Conservation (phyloP, 2,329 filamentous ascomycete genomes). For the Claviceps paspali region DNA sequence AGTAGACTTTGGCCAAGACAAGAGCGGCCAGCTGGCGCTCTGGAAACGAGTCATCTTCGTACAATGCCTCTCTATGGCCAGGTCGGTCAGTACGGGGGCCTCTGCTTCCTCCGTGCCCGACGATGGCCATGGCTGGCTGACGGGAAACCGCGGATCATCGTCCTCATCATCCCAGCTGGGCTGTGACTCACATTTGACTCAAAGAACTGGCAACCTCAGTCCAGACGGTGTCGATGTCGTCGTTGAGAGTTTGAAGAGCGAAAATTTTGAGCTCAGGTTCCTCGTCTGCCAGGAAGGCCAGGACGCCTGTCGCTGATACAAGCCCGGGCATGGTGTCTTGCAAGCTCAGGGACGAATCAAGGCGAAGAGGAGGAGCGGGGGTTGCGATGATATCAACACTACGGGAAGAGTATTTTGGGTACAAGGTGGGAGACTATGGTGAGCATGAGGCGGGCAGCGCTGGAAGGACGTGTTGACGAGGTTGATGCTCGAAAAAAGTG, state of each 20-base stretch:
- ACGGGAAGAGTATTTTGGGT: too few species aligned
- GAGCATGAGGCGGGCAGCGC: not conserved
- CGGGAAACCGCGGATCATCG: too few species aligned
- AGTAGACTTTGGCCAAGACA: conserved; percentile 95
- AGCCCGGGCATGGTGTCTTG: conserved; percentile 66
- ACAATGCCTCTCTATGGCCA: conserved; percentile 68
- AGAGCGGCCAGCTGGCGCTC: conserved; percentile 88
- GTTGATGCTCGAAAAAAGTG: not conserved
- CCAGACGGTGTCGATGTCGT: conserved; percentile 94
- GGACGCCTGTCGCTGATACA: conserved; percentile 83
- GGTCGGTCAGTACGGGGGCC: not conserved
- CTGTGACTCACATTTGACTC: conserved; percentile 62
- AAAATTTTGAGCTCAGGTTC: conserved; percentile 91
- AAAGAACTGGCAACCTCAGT: conserved; percentile 88
- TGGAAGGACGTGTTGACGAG: not conserved
- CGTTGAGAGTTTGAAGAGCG: conserved; percentile 86
- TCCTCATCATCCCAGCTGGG: too few species aligned
- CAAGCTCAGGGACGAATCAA: not conserved
- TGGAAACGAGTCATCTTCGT: conserved; percentile 89
- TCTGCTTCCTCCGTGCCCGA: too few species aligned
- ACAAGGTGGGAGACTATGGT: not conserved
- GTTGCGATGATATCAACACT: too few species aligned
- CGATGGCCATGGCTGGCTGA: too few species aligned
- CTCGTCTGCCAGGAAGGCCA: conserved; percentile 90
- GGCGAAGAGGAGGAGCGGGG: conserved; percentile 4